Evolutionary conservation across 768 basidiomycete species (phyloP).

Genomic region (Lyophyllum semitale): DNA sequence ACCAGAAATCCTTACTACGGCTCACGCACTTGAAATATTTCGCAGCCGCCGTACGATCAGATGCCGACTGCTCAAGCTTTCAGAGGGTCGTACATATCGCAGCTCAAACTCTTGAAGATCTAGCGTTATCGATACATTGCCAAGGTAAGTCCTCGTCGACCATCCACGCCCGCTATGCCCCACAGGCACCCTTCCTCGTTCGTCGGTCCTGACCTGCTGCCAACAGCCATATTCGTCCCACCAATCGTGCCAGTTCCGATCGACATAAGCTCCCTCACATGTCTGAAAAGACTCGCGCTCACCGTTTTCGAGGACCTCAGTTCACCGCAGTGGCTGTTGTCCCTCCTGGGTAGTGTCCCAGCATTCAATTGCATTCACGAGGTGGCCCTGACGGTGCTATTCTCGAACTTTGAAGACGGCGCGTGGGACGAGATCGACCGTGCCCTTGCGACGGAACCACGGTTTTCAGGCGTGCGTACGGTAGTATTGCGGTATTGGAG

Average conservation of each 20-base stretch:
- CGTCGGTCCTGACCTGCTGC: neutral
- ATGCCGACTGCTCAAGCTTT: too few relatives aligned
- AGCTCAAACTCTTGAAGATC: too few relatives aligned
- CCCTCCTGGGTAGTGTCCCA: neutral
- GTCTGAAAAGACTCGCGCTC: neutral
- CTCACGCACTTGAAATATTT: too few relatives aligned
- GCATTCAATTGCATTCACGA: neutral
- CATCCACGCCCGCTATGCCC: neutral
- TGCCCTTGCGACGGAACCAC: neutral
- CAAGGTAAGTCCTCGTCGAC: neutral
- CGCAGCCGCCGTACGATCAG: too few relatives aligned
- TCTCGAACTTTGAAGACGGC: constrained; percentile 1
- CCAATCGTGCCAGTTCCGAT: too few relatives aligned
- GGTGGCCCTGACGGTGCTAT: constrained; percentile 4
- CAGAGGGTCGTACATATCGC: too few relatives aligned
- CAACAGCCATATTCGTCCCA: too few relatives aligned
- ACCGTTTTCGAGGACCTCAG: constrained; percentile 4
- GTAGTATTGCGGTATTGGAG: constrained; percentile 6
- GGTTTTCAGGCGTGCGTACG: neutral
- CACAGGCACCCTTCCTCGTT: neutral
- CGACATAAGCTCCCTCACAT: neutral
- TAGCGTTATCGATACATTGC: neutral
- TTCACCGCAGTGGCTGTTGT: constrained; percentile 5
- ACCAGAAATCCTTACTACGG: too few relatives aligned
- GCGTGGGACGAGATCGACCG: constrained; percentile 5